phyloP scores from a whole-genome alignment of 768 basidiomycete species.

The Russula sp. region DNA sequence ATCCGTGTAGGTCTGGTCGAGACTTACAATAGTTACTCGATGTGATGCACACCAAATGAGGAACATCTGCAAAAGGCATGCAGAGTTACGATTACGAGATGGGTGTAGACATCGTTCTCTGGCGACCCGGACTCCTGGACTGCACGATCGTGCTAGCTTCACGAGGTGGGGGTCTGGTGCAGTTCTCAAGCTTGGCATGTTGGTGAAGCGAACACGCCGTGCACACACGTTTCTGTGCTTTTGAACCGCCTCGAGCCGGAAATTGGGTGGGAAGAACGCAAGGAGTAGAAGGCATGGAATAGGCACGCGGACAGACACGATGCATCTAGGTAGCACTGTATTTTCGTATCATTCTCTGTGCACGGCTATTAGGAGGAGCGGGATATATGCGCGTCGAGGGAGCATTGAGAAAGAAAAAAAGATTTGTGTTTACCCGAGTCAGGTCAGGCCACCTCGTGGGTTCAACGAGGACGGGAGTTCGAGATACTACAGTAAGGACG shows the following conservation, averaged over 20 bases:
- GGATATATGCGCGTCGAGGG: background rate
- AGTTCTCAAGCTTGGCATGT: background rate
- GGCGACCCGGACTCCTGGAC: background rate
- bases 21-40: too few relatives aligned
- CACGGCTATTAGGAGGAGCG: background rate
- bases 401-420: background rate
- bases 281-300: background rate
- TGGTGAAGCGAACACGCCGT: background rate
- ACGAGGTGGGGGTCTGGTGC: too few relatives aligned
- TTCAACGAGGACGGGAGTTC: constrained; percentile 17
- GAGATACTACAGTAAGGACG: background rate
- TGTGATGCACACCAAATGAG: too few relatives aligned
- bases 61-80: too few relatives aligned
- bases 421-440: constrained; percentile 17
- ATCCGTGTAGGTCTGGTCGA: too few relatives aligned
- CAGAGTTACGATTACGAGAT: too few relatives aligned
- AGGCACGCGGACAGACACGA: background rate
- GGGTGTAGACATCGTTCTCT: background rate
- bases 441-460: constrained; percentile 19
- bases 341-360: background rate
- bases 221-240: background rate
- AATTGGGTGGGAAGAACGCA: background rate
- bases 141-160: background rate
- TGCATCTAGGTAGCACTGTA: too few relatives aligned
- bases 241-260: background rate